Conservation (phyloP, 2,329 filamentous ascomycete genomes). For the Monilinia polystroma region DNA sequence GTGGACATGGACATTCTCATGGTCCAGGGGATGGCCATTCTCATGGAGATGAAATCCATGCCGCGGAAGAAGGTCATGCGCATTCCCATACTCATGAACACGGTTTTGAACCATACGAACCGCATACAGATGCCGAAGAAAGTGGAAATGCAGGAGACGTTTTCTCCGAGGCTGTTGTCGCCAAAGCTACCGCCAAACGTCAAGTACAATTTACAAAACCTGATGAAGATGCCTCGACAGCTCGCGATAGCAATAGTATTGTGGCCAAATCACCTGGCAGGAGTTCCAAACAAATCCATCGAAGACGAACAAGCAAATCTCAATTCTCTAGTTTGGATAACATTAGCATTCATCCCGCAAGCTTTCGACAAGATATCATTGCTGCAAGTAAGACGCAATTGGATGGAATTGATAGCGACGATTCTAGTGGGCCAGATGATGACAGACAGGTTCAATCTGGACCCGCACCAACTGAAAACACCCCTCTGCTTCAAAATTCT, state of each 20-base stretch:
- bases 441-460: constrained; percentile 32
- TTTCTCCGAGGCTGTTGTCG: constrained; percentile 61
- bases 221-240: constrained; percentile 36
- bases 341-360: constrained; percentile 82
- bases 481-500: constrained; percentile 31
- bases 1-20: constrained; percentile 87
- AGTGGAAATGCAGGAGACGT: constrained; percentile 59
- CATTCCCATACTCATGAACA: constrained; percentile 46
- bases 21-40: constrained; percentile 55
- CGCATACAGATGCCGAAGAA: constrained; percentile 49
- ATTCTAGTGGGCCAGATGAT: constrained; percentile 46
- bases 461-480: constrained; percentile 42
- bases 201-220: constrained; percentile 35
- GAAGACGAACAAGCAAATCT: constrained; percentile 42
- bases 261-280: constrained; percentile 29
- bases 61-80: constrained; percentile 40
- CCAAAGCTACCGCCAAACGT: constrained; percentile 42
- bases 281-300: constrained; percentile 29
- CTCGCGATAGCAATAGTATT: constrained; percentile 27
- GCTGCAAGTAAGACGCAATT: constrained; percentile 67
- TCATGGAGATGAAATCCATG: constrained; percentile 40
- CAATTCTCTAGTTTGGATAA: constrained; percentile 66
- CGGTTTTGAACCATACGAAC: constrained; percentile 7
- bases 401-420: constrained; percentile 57
- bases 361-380: constrained; percentile 90